phyloP scores from a whole-genome alignment of 768 basidiomycete genomes.

The Boletus pseudo-olivaceus region DNA sequence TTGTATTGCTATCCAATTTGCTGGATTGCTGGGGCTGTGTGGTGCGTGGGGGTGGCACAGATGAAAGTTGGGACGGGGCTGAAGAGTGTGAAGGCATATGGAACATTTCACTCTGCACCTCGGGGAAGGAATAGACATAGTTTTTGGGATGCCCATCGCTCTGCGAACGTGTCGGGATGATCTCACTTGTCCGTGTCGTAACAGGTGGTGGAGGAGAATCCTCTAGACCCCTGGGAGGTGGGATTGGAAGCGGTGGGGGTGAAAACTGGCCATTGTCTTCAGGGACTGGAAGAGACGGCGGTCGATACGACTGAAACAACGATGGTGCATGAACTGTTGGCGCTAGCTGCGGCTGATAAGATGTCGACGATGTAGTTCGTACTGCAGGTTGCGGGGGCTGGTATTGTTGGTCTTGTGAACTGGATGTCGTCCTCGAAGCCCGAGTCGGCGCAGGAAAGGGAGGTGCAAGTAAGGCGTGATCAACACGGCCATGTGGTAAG shows the following conservation, averaged over 20 bases:
- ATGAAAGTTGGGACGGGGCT: not conserved
- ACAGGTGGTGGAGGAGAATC: conserved; percentile 19
- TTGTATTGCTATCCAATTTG: conserved; percentile 1
- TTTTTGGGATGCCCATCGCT: not conserved
- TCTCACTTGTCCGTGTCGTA: conserved; percentile 26
- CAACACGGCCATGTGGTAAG: conserved; percentile 22
- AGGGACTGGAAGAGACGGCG: conserved; percentile 16
- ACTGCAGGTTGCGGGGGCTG: conserved; percentile 11
- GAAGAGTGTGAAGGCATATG: conserved; percentile 14
- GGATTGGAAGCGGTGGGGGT: conserved; percentile 29
- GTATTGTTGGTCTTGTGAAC: conserved; percentile 19
- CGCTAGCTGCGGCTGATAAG: conserved; percentile 16
- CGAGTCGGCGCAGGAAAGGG: conserved; percentile 27
- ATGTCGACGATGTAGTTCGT: conserved; percentile 5
- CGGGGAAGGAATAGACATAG: conserved; percentile 5
- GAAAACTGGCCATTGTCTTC: conserved; percentile 22
- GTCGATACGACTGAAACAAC: conserved; percentile 23
- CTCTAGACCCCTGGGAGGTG: conserved; percentile 26
- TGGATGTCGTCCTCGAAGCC: conserved; percentile 21
- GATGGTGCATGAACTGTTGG: conserved; percentile 16
- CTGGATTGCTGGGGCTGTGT: conserved; percentile 7
- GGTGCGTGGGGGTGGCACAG: not conserved
- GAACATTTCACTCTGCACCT: conserved; percentile 25
- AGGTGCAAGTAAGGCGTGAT: conserved; percentile 25
- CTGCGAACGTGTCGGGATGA: conserved; percentile 21